Evolutionary conservation across 768 basidiomycete genomes (phyloP).

Genomic region (Amylocystis lapponica): DNA sequence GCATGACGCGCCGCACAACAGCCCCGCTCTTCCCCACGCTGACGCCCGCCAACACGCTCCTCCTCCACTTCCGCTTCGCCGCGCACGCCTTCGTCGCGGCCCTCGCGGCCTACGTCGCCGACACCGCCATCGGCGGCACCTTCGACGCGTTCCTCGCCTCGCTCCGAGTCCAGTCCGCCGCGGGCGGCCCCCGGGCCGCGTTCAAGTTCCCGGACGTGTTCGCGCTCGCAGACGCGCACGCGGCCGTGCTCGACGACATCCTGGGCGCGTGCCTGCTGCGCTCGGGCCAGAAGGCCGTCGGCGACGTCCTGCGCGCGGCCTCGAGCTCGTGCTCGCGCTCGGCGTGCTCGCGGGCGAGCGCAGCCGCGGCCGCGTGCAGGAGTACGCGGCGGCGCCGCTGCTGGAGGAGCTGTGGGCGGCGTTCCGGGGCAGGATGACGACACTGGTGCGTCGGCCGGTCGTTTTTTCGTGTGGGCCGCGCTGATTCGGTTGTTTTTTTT

Average conservation of each 20-base stretch:
- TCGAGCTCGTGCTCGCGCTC: conserved; percentile 65
- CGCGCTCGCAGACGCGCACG: conserved; percentile 61
- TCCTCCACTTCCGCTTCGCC: conserved; percentile 69
- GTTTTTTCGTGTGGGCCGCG: not conserved
- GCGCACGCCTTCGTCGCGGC: conserved; percentile 63
- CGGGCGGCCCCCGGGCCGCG: not conserved
- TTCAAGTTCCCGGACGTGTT: conserved; percentile 63
- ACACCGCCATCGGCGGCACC: conserved; percentile 75
- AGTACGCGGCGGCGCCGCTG: conserved; percentile 55
- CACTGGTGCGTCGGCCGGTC: conserved; percentile 42
- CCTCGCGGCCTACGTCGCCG: conserved; percentile 70
- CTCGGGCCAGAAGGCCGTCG: conserved; percentile 58
- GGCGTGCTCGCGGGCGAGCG: conserved; percentile 60
- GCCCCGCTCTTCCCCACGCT: conserved; percentile 56
- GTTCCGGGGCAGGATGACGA: conserved; percentile 51
- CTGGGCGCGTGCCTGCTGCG: conserved; percentile 70
- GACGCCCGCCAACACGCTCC: conserved; percentile 41
- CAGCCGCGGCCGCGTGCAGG: conserved; percentile 45
- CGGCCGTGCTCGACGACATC: conserved; percentile 64
- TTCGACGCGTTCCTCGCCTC: conserved; percentile 63
- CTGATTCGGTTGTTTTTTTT: not conserved
- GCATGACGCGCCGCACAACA: conserved; percentile 44
- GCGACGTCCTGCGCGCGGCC: conserved; percentile 56
- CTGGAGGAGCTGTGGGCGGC: conserved; percentile 48
- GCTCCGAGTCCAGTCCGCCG: conserved; percentile 11